phyloP scores from a whole-genome alignment of 2,329 filamentous ascomycete genomes.

The Xylariaceae sp. region DNA sequence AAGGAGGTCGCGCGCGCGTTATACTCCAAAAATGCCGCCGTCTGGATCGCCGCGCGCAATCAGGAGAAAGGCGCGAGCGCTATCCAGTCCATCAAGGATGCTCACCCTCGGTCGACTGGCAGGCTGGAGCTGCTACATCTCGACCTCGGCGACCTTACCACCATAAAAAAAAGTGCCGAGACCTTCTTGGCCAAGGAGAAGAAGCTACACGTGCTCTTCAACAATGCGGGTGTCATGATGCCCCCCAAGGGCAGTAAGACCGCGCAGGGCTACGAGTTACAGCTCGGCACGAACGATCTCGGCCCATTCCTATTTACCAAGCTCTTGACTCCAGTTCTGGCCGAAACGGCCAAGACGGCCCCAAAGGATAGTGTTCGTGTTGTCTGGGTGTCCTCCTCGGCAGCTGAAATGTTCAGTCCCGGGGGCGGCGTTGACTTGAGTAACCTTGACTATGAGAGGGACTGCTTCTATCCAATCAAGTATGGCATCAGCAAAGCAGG shows the following conservation, averaged over 20 bases:
- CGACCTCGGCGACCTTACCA: slow-evolving; percentile 20
- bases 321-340: slow-evolving; percentile 22
- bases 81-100: slow-evolving; percentile 17
- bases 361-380: slow-evolving; percentile 21
- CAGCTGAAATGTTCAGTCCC: slow-evolving; percentile 18
- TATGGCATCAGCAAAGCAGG: slow-evolving; percentile 27
- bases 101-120: slow-evolving; percentile 16
- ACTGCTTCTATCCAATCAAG: slow-evolving; percentile 14
- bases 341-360: slow-evolving; percentile 19
- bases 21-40: slow-evolving; percentile 21
- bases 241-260: slow-evolving; percentile 31
- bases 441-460: slow-evolving; percentile 25
- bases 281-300: slow-evolving; percentile 26
- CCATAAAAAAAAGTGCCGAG: slow-evolving; percentile 14
- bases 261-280: slow-evolving; percentile 28
- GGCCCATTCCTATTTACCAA: slow-evolving; percentile 27
- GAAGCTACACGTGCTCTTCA: slow-evolving; percentile 33
- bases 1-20: slow-evolving; percentile 17
- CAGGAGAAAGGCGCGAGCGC: slow-evolving; percentile 17
- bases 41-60: slow-evolving; percentile 18
- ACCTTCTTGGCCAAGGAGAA: slow-evolving; percentile 19
- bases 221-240: slow-evolving; percentile 38
- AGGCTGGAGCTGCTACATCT: slow-evolving; percentile 17
- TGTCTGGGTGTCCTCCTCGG: slow-evolving; percentile 26
- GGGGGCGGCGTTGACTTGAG: slow-evolving; percentile 24